phyloP scores from a whole-genome alignment of 164 flowering plant genomes.

The Euptelea pleiosperma region DNA sequence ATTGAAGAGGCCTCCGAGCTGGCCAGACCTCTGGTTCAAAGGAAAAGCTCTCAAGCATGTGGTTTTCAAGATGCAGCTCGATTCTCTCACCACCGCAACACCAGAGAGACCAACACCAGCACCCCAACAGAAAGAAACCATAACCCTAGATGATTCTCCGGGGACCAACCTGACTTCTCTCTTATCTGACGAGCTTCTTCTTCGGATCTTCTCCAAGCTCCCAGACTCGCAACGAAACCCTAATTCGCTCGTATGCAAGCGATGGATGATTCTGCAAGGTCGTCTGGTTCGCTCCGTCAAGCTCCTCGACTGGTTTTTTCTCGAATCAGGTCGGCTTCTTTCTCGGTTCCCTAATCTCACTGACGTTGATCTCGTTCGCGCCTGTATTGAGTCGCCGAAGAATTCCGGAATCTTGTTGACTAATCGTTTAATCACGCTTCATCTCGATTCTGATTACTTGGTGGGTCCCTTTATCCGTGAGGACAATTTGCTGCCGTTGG shows the following conservation, averaged over 20 bases:
- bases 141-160: slow-evolving; percentile 13
- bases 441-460: slow-evolving; percentile 32
- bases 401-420: slow-evolving; percentile 36
- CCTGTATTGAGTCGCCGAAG: slow-evolving; percentile 27
- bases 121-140: slow-evolving; percentile 6
- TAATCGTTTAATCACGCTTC: slow-evolving; percentile 34
- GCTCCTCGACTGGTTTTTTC: slow-evolving; percentile 68
- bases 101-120: not conserved
- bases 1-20: slow-evolving; percentile 18
- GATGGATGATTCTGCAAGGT: slow-evolving; percentile 71
- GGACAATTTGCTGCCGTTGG: slow-evolving; percentile 32
- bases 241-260: slow-evolving; percentile 68
- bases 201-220: slow-evolving; percentile 49
- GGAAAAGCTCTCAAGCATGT: slow-evolving; percentile 33
- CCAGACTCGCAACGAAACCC: slow-evolving; percentile 44
- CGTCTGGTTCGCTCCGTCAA: slow-evolving; percentile 53
- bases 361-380: slow-evolving; percentile 37
- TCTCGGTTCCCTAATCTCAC: slow-evolving; percentile 65
- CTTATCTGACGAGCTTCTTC: slow-evolving; percentile 55
- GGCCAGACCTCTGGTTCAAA: slow-evolving; percentile 28
- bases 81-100: slow-evolving; percentile 6
- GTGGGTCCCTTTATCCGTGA: slow-evolving; percentile 21
- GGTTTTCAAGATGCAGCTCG: slow-evolving; percentile 33
- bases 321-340: slow-evolving; percentile 57
- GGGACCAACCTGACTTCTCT: slow-evolving; percentile 43